Evolutionary conservation across 306 rosid genomes (phyloP), one percentile per base, ranked within the genome.

Genomic region (Potentilla sterilis): DNA sequence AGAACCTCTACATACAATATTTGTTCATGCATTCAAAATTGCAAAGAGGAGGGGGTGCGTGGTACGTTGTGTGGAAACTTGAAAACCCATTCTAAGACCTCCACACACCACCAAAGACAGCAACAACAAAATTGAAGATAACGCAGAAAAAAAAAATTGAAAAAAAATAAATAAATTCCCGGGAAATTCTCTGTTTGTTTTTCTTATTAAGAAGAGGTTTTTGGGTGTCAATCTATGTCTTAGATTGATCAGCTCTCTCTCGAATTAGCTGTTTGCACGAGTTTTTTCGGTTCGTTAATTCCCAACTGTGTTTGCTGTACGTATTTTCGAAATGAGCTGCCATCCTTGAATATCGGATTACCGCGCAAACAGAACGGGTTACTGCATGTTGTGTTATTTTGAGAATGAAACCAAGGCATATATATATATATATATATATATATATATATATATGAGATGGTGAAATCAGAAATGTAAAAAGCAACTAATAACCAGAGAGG

Each of bases 311-410:
- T 62, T 6, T 5, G 67, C 67, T 61, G 67, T 32, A n/a, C n/a
- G n/a, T n/a, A 15, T 46, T 72, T 35, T 52, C 15, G 35, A 44
- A 70, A 77, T 58, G 28, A 44, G 40, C 40, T 77, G 46, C 21
- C 40, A 61, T 77, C 88, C 96, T 80, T 74, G 15, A 74, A 22
- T 80, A 52, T 81, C 83, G 97, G 96, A 74, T 91, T 84, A 78
- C 93, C 96, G 85, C 83, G 87, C 84, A 87, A 72, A 59, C 38
- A 34, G 9, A 72, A 47, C 77, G 28, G 64, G 67, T 34, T 62
- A 16, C 22, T 34, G 2, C 18, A 35, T 34, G n/a, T 6, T 34
- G 1, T 62, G 42, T 34, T 14, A 34, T 62, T 34, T 62, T 34
- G 22, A 62, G 37, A 58, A 58, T 4, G 37, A 58, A 58, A 58